phyloP scores from a whole-genome alignment of 2,329 filamentous ascomycete genomes.

The Colletotrichum orbiculare region DNA sequence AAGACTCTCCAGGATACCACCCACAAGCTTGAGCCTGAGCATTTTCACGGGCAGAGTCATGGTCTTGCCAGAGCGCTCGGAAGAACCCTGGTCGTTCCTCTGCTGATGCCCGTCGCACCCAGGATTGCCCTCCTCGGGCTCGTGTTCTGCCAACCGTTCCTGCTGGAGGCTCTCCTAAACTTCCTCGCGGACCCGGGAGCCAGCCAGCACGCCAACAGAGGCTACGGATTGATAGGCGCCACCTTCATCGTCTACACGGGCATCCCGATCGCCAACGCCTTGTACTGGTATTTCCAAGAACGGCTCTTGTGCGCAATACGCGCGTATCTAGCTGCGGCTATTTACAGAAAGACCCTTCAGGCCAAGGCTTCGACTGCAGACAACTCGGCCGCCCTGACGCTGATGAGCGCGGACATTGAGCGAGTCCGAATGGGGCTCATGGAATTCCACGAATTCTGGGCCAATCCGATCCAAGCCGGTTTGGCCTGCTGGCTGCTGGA shows the following conservation, averaged over 20 bases:
- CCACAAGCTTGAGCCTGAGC: neutral
- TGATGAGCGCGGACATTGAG: slow-evolving; percentile 61
- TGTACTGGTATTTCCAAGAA: slow-evolving; percentile 52
- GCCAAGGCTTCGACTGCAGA: slow-evolving; percentile 37
- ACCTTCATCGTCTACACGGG: slow-evolving; percentile 51
- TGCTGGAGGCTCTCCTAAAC: neutral
- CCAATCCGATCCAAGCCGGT: slow-evolving; percentile 51
- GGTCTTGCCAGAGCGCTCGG: neutral
- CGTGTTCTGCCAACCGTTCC: slow-evolving; percentile 12
- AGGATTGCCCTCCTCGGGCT: slow-evolving; percentile 5
- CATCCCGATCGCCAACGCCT: slow-evolving; percentile 52
- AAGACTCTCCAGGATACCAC: neutral
- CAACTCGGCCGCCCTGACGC: slow-evolving; percentile 54
- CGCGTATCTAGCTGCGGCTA: slow-evolving; percentile 44
- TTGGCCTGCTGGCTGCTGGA: slow-evolving; percentile 60
- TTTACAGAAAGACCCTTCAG: slow-evolving; percentile 48
- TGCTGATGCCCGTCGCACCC: slow-evolving; percentile 16
- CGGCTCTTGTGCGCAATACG: slow-evolving; percentile 47
- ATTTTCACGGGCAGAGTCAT: neutral
- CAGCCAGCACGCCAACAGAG: slow-evolving; percentile 42
- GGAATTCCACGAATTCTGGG: slow-evolving; percentile 55
- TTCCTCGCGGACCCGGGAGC: neutral
- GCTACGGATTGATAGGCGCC: slow-evolving; percentile 56
- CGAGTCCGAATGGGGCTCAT: slow-evolving; percentile 49
- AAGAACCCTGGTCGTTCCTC: neutral